Evolutionary conservation across 2,329 filamentous ascomycete genomes (phyloP), one percentile per base, ranked within the genome.

Genomic region (Hansfordia pulvinata): DNA sequence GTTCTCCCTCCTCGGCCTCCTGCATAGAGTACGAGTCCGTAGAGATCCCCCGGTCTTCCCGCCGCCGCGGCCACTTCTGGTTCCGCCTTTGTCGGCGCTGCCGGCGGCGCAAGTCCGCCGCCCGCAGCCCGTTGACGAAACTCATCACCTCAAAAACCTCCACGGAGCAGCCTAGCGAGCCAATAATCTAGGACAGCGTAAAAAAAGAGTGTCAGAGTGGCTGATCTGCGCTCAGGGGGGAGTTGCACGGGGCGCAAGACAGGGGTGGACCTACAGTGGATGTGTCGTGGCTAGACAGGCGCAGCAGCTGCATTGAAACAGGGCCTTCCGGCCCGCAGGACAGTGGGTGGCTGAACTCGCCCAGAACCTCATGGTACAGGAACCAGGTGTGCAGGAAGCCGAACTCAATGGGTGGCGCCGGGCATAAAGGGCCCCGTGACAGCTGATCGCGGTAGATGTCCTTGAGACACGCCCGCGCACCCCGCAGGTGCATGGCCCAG

Each of bases 311-410:
- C 21, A 49, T 30, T 10, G 43, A 48, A 17, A 37, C 35, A 18
- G 40, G 40, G 20, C 40, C 41, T 14, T 41, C 28, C 9, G 35
- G 34, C 20, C 38, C 40, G 25, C 44, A 37, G 11, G 29, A 34
- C 16, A 35, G 37, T 29, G 52, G 52, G 20, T 55, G 48, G 11
- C 51, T 60, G 30, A 61, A 62, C 8, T 47, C 49, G 15, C 56
- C 56, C 5, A 63, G 43, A 10, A 60, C 52, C 27, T 61, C 53
- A 28, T 63, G 58, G 29, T 64, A 62, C 6, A 58, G 42, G 21
- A 61, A 57, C 60, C 58, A 64, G 2, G 55, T 56, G 19, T 52
- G 48, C 10, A 61, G 35, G 33, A 62, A 64, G 10, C 42, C n/a
- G n/a, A n/a, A n/a, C n/a, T n/a, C n/a, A n/a, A n/a, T n/a, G n/a